A percentile compares a stretch with the other conserved stretches of the same genome.
Conservation (phyloP, 352 stramenopile genomes). For the Poterioochromonas sp. region DNA sequence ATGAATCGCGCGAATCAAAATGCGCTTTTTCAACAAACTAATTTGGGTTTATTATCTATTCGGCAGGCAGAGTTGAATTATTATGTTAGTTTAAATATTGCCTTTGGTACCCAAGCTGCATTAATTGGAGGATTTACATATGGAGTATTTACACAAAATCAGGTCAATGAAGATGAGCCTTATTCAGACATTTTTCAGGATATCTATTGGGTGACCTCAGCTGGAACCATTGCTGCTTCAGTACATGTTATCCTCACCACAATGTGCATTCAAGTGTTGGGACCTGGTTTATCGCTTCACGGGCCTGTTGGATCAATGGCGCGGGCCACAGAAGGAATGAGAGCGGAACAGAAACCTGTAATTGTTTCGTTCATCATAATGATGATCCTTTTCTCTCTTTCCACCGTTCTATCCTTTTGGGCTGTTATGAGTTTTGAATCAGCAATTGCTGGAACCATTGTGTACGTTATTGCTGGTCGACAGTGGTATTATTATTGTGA, state of each 20-base stretch:
- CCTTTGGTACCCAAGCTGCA: slow-evolving; percentile 9
- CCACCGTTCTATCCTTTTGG: not conserved
- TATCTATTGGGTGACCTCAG: not conserved
- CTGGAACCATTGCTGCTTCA: not conserved
- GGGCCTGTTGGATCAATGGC: not conserved
- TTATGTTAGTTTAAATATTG: not conserved
- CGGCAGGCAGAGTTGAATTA: not conserved
- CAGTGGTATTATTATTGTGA: slow-evolving; percentile 12
- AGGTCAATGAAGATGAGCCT: not conserved
- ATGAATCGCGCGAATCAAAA: not conserved
- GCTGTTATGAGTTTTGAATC: not conserved
- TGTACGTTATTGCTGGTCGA: not conserved
- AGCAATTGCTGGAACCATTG: not conserved
- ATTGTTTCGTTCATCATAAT: not conserved
- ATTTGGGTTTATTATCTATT: not conserved
- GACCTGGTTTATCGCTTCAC: not conserved
- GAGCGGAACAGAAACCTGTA: not conserved
- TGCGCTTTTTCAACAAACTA: not conserved
- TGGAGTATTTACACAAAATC: not conserved
- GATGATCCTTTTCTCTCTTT: not conserved
- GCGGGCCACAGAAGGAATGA: not conserved
- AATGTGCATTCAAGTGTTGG: not conserved
- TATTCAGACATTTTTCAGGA: not conserved
- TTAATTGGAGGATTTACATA: slow-evolving; percentile 19
- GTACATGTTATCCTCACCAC: not conserved